Evolutionary conservation across 441 rosid species (phyloP), one percentile per base, ranked within the genome.

Genomic region (Flueggea neowawraea): DNA sequence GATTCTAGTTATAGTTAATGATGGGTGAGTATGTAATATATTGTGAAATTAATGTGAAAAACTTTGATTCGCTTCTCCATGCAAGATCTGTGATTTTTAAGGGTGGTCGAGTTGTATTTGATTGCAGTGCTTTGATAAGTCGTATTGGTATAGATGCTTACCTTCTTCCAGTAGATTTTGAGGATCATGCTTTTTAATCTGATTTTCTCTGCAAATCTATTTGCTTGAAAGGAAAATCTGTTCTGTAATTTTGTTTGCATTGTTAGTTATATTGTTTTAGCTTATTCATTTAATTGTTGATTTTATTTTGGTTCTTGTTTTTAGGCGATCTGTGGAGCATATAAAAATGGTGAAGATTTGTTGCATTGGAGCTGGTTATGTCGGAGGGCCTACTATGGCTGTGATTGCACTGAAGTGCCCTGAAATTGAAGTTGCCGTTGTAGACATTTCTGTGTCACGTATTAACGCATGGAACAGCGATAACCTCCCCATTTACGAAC

Each of bases 351-450:
- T 89, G 86, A 89, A 88, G 85, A 80, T 86, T 60, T 86, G 92
- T 63, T 86, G 90, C 72, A 84, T 86, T 47, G 95, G 95, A 71
- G 91, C 95, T 60, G 95, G 91, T 6, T 88, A 86, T 61, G 95
- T 88, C 0, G 92, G 95, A 32, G 92, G 95, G 48, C 95, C 95
- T 8, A 88, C 95, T 52, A 88, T 88, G 95, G 95, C 95, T 0
- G 87, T 88, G 64, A 88, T 88, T 59, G 95, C 95, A 45, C 79
- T 84, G 2, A 88, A 88, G 69, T 88, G 95, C 69, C 95, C 95
- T 7, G 66, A 81, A 10, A 76, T 88, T 61, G 81, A 88, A 75
- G 95, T 88, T 16, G 95, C 76, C 9, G 95, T 88, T 41, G 95
- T 88, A 31, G 95, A 88, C 61, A 88, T 88, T 68, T 88, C 91